Conservation (phyloP, 352 stramenopile genomes). For the Hyaloperonospora brassicae region DNA sequence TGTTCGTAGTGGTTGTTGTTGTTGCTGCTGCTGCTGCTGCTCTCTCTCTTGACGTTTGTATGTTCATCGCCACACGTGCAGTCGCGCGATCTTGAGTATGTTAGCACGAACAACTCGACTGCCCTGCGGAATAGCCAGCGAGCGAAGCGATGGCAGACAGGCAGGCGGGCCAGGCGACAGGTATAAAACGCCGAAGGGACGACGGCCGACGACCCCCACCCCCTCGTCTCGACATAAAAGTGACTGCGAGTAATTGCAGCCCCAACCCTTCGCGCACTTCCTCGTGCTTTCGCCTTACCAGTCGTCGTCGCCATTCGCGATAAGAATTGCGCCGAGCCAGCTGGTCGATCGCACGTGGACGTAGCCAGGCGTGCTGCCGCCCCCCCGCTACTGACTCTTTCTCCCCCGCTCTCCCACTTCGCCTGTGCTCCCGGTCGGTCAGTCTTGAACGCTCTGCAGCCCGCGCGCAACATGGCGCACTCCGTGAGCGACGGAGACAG, state of each 20-base stretch:
- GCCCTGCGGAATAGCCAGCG: too few species aligned
- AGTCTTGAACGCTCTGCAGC: constrained; percentile 29
- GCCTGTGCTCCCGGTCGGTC: constrained; percentile 1
- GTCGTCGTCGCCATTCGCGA: constrained; percentile 26
- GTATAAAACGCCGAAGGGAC: constrained; percentile 14
- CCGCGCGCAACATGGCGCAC: constrained; percentile 35
- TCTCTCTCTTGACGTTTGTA: too few species aligned
- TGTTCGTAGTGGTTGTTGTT: too few species aligned
- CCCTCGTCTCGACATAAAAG: background rate
- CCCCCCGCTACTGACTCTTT: constrained; percentile 17
- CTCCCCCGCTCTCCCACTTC: background rate
- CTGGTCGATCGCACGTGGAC: constrained; percentile 24
- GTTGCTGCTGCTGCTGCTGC: too few species aligned
- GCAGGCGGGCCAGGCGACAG: too few species aligned
- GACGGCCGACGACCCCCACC: constrained; percentile 1
- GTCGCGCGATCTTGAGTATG: too few species aligned
- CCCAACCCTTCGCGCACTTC: too few species aligned
- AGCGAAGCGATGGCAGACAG: too few species aligned
- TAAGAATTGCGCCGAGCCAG: constrained; percentile 22
- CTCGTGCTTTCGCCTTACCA: constrained; percentile 5
- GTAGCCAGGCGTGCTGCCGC: constrained; percentile 15
- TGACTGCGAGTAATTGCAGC: too few species aligned
- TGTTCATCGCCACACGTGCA: too few species aligned
- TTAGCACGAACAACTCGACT: too few species aligned
- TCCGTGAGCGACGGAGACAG: constrained; percentile 48